Evolutionary conservation across 2,329 filamentous ascomycete species (phyloP).

Genomic region (Neonectria sp.): DNA sequence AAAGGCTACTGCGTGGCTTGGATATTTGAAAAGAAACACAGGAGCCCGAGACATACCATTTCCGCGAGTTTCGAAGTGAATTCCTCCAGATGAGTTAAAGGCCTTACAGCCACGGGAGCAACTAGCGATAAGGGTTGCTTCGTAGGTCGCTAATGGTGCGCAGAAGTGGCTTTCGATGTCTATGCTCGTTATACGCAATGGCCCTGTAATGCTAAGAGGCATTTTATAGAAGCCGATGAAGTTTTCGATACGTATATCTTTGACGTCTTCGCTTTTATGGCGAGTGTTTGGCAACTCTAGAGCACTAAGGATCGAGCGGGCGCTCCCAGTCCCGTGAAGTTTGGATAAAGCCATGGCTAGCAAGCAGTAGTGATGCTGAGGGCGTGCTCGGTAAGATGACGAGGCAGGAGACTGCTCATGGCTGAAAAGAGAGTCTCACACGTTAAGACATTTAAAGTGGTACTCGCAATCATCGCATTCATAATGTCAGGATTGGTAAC

Average conservation of each 20-base stretch:
- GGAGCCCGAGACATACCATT: constrained; percentile 23
- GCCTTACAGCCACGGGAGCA: constrained; percentile 26
- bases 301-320: background rate
- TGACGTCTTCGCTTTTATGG: background rate
- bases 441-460: background rate
- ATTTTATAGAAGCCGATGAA: constrained; percentile 11
- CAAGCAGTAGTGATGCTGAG: no score
- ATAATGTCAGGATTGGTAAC: background rate
- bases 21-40: constrained; percentile 21
- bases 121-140: constrained; percentile 24
- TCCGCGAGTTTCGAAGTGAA: constrained; percentile 9
- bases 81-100: constrained; percentile 19
- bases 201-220: constrained; percentile 6
- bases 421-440: background rate
- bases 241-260: constrained; percentile 7
- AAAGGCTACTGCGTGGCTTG: constrained; percentile 1
- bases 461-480: background rate
- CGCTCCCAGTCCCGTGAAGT: no score
- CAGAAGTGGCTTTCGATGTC: background rate
- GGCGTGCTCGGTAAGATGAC: no score
- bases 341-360: no score
- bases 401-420: background rate
- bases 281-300: background rate
- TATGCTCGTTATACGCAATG: background rate
- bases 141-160: constrained; percentile 16